A percentile compares a stretch with the other conserved stretches of the same genome.
phyloP scores from a whole-genome alignment of 2,329 filamentous ascomycete species.

The Cytospora mali region DNA sequence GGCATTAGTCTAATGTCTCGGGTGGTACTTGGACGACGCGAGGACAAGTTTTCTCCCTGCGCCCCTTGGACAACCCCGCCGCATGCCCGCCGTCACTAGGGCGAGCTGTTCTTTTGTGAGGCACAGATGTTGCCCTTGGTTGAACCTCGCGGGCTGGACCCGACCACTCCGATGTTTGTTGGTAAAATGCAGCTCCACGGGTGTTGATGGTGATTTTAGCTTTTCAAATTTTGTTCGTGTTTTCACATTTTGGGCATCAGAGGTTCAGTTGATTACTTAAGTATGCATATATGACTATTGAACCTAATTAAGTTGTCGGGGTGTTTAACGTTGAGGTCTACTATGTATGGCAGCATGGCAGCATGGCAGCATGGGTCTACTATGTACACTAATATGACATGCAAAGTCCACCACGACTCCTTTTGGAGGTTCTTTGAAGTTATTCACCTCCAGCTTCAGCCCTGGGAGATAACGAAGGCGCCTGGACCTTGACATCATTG shows the following conservation, averaged over 20 bases:
- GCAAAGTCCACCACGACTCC: background rate
- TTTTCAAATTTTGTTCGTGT: too few species aligned
- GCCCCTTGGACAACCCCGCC: background rate
- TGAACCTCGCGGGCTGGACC: background rate
- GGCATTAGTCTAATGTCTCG: constrained; percentile 23
- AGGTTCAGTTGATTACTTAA: too few species aligned
- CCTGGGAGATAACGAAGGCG: background rate
- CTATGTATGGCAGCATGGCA: too few species aligned
- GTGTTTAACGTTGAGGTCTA: too few species aligned
- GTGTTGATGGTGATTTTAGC: too few species aligned
- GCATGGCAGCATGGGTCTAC: background rate
- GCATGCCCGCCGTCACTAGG: background rate
- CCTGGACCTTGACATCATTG: background rate
- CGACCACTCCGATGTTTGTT: background rate
- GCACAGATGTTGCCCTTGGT: background rate
- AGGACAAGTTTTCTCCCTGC: background rate
- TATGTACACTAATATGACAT: too few species aligned
- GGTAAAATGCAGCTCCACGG: constrained; percentile 5
- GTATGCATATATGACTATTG: too few species aligned
- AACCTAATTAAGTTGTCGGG: too few species aligned
- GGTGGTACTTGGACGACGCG: constrained; percentile 2
- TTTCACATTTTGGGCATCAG: too few species aligned
- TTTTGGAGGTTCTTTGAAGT: too few species aligned
- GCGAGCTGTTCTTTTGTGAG: background rate
- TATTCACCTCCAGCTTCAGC: background rate